Evolutionary conservation across 2,329 filamentous ascomycete species (phyloP).

Genomic region (Passalora sequoiae): DNA sequence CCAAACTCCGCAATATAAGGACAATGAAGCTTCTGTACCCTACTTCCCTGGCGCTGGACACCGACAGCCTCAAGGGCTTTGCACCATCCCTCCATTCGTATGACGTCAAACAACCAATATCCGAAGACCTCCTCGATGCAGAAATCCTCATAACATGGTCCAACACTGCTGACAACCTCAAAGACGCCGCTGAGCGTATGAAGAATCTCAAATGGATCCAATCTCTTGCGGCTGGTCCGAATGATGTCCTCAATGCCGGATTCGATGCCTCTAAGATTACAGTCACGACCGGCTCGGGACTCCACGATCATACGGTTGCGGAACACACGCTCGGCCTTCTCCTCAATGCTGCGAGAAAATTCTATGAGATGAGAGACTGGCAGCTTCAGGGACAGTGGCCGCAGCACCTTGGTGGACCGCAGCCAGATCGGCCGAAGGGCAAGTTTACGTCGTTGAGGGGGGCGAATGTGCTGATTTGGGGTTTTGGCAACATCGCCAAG

Average conservation of each 20-base stretch:
- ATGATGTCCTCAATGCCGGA: slow-evolving; percentile 58
- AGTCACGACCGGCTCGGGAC: slow-evolving; percentile 59
- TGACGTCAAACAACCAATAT: slow-evolving; percentile 53
- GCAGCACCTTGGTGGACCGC: slow-evolving; percentile 56
- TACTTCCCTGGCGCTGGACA: slow-evolving; percentile 56
- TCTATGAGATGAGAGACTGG: slow-evolving; percentile 60
- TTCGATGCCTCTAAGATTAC: slow-evolving; percentile 49
- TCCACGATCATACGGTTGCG: slow-evolving; percentile 61
- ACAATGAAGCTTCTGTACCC: slow-evolving; percentile 63
- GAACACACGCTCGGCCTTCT: slow-evolving; percentile 59
- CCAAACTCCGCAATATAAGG: too few species aligned
- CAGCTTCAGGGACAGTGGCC: slow-evolving; percentile 57
- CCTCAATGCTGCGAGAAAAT: slow-evolving; percentile 51
- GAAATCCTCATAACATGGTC: slow-evolving; percentile 58
- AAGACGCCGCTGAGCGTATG: slow-evolving; percentile 52
- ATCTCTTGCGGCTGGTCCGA: slow-evolving; percentile 60
- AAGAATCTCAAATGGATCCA: slow-evolving; percentile 61
- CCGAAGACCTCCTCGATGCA: slow-evolving; percentile 55
- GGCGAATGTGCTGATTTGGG: slow-evolving; percentile 58
- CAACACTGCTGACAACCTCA: slow-evolving; percentile 55
- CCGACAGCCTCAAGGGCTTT: slow-evolving; percentile 54
- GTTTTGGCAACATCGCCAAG: slow-evolving; percentile 63
- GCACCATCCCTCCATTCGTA: slow-evolving; percentile 55
- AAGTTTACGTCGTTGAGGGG: slow-evolving; percentile 57
- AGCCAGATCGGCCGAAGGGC: slow-evolving; percentile 53